These are phyloP conservation scores for Miscanthus lutarioriparius DNA, from an alignment of 176 grass and related monocot species.

Conservation along the genomic window DNA sequence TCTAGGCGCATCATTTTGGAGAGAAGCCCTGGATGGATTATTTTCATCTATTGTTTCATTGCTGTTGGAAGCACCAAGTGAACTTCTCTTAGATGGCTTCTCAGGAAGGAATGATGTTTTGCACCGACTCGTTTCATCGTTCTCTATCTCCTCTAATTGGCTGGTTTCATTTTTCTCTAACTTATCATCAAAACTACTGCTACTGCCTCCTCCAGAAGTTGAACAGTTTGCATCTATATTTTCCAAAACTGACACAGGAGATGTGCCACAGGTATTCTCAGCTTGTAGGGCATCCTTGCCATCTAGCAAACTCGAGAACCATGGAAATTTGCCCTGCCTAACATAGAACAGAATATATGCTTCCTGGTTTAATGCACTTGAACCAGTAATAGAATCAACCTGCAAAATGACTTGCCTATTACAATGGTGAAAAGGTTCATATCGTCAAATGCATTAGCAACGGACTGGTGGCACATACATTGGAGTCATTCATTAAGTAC, in stretches of 20 bases:
- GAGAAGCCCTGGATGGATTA: slow-evolving; percentile 6
- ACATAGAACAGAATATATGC: slow-evolving; percentile 94
- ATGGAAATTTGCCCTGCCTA: slow-evolving; percentile 66
- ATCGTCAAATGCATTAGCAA: slow-evolving; percentile 15
- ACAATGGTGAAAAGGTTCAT: slow-evolving; percentile 26
- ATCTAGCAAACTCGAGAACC: slow-evolving; percentile 77
- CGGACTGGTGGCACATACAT: slow-evolving; percentile 45
- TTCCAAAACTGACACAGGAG: slow-evolving; percentile 70
- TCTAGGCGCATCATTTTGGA: slow-evolving; percentile 6
- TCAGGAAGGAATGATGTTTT: slow-evolving; percentile 13
- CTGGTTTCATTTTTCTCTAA: slow-evolving; percentile 33
- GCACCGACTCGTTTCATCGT: slow-evolving; percentile 24
- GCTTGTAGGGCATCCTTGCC: slow-evolving; percentile 32
- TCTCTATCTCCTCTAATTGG: slow-evolving; percentile 20
- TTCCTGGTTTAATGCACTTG: slow-evolving; percentile 52
- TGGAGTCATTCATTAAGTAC: slow-evolving; percentile 74
- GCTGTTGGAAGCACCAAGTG: slow-evolving; percentile 10
- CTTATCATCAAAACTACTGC: slow-evolving; percentile 17
- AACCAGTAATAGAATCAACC: slow-evolving; percentile 62
- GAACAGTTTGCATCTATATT: slow-evolving; percentile 44
- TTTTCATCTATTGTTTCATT: slow-evolving; percentile 21
- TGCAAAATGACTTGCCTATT: slow-evolving; percentile 34
- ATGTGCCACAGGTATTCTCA: slow-evolving; percentile 40
- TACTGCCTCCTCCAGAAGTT: slow-evolving; percentile 35
- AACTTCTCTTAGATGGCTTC: slow-evolving; percentile 25